Evolutionary conservation across 2,329 filamentous ascomycete genomes (phyloP), one percentile per base, ranked within the genome.

Genomic region (Cladosporium austrohemisphaericum): DNA sequence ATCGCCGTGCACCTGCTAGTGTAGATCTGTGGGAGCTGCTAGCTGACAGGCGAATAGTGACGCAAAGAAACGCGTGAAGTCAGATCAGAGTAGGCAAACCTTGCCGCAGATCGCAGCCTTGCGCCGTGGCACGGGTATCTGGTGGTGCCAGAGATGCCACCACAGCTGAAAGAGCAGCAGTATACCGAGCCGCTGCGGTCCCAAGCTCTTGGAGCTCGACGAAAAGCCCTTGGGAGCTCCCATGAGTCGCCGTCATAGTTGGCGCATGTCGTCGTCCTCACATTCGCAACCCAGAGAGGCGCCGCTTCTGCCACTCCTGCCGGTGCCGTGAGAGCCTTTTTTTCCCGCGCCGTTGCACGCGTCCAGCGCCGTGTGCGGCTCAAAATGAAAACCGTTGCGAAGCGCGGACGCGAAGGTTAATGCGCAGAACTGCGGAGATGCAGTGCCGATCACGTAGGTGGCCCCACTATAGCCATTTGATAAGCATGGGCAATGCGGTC

Each of bases 31-130:
- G 5, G 25, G 19, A 31, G 33, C 44, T 31, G 31, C 33, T 18
- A 20, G n/a, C 33, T 18, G 16, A 16, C 13, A 22, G 31, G 33
- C 33, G 23, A 19, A 31, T 31, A 11, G 44, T 47, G 44, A 47
- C 44, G 44, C 35, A 47, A 33, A 38, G 16, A 37, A 22, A 22
- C 3, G 35, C 44, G 18, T 38, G 44, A 47, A 29, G 33, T 47
- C 18, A 47, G 44, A 29, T 38, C 43, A 37, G 25, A 47, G 25
- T 22, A 47, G 33, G 25, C 7, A 47, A 6, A 22, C 18, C 44
- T 47, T 29, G 32, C 33, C n/a, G 44, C 11, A 31, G 44, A 47
- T 47, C 44, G 33, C 14, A 31, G 23, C 16, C 23, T 29, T 37
- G 33, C 19, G 18, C 25, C 44, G 35, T 29, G 38, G 38, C 6